phyloP scores from a whole-genome alignment of 805 yeast species.

The Monosporozyma solicola region DNA sequence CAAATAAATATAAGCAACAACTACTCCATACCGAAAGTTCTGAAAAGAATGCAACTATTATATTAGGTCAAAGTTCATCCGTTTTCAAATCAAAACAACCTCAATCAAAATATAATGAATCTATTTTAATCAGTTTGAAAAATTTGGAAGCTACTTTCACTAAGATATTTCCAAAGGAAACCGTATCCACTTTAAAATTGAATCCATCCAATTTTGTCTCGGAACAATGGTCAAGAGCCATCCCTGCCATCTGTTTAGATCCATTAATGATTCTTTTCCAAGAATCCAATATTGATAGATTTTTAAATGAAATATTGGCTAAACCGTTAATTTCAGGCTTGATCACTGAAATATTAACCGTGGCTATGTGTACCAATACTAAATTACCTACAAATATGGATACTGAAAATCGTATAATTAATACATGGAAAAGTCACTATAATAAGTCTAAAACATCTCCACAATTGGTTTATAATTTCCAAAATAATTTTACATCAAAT shows the following conservation, averaged over 20 bases:
- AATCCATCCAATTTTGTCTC: conserved; percentile 42
- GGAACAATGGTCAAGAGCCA: conserved; percentile 75
- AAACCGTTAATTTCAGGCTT: conserved; percentile 76
- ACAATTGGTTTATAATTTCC: conserved; percentile 54
- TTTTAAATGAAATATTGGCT: conserved; percentile 59
- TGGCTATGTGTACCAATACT: conserved; percentile 66
- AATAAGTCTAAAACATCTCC: conserved; percentile 37
- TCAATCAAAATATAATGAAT: not conserved
- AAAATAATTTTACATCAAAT: conserved; percentile 35
- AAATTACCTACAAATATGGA: conserved; percentile 53
- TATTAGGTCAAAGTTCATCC: conserved; percentile 6
- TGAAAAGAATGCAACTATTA: conserved; percentile 17
- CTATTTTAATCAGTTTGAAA: conserved; percentile 7
- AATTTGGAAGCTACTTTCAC: conserved; percentile 12
- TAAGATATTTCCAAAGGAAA: conserved; percentile 21
- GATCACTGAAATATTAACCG: conserved; percentile 58
- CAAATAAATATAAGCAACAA: conserved; percentile 25
- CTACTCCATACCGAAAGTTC: conserved; percentile 14
- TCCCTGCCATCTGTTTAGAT: conserved; percentile 69
- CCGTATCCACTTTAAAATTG: conserved; percentile 29
- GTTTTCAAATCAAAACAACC: not conserved
- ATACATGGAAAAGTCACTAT: conserved; percentile 42
- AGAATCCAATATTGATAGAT: conserved; percentile 44
- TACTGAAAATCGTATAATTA: conserved; percentile 47
- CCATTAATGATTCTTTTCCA: conserved; percentile 69